Percentiles rank a stretch among this genome's conserved stretches.
These are phyloP conservation scores for Tetracentron sinense DNA, from an alignment of 164 flowering plant species.

Conservation along the genomic window DNA sequence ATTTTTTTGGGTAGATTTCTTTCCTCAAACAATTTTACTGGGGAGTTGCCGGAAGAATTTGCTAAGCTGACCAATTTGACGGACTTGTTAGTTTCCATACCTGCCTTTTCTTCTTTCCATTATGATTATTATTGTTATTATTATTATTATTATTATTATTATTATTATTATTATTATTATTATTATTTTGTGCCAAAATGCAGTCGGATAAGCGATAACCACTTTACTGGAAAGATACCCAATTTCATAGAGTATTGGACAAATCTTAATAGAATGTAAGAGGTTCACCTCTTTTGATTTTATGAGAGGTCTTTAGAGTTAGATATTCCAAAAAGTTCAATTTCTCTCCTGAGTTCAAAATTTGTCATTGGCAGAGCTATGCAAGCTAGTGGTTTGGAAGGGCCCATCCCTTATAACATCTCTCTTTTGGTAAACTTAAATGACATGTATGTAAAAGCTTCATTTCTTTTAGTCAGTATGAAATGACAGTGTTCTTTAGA, in stretches of 20 bases:
- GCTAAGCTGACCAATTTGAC: slow-evolving; percentile 16
- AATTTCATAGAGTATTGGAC: slow-evolving; percentile 28
- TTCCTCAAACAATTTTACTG: slow-evolving; percentile 24
- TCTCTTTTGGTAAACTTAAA: slow-evolving; percentile 19
- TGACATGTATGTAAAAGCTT: slow-evolving; percentile 31
- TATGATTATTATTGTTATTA: neutral
- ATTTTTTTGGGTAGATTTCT: slow-evolving; percentile 24
- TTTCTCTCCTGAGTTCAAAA: neutral
- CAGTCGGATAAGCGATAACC: slow-evolving; percentile 40
- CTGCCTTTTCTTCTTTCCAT: neutral
- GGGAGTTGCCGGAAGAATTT: slow-evolving; percentile 19
- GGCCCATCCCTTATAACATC: slow-evolving; percentile 27
- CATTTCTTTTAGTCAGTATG: neutral
- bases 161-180: too few species aligned
- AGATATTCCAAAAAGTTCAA: neutral
- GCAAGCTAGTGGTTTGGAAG: slow-evolving; percentile 27
- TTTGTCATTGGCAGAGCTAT: slow-evolving; percentile 20
- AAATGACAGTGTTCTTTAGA: neutral
- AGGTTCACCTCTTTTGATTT: neutral
- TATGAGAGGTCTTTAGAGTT: neutral
- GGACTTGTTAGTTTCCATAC: slow-evolving; percentile 11
- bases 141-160: neutral
- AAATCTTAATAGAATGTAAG: slow-evolving; percentile 32
- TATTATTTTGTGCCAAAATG: slow-evolving; percentile 5
- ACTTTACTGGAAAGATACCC: slow-evolving; percentile 42